Conservation (phyloP, 192 early-diverging fungal species). For the Coemansia sp. region DNA sequence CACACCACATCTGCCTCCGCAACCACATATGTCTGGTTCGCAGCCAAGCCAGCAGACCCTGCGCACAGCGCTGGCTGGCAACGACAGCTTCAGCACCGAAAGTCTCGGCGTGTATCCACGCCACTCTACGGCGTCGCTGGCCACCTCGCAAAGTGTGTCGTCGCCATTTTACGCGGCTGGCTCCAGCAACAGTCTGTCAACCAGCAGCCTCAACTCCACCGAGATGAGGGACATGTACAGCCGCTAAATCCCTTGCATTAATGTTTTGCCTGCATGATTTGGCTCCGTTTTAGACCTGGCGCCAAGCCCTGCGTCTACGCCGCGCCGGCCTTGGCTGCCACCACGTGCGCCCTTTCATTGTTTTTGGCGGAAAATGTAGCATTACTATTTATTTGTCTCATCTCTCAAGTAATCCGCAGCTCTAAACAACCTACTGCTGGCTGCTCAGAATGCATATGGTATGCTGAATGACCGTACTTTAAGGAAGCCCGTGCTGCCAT, state of each 20-base stretch:
- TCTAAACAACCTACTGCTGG: background rate
- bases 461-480: slow-evolving; percentile 13
- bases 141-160: slow-evolving; percentile 21
- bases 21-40: slow-evolving; percentile 12
- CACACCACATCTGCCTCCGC: slow-evolving; percentile 12
- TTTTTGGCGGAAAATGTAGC: background rate
- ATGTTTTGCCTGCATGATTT: background rate
- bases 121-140: background rate
- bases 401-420: background rate
- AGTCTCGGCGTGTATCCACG: slow-evolving; percentile 8
- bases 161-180: slow-evolving; percentile 42
- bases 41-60: slow-evolving; percentile 14
- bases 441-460: background rate
- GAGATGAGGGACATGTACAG: slow-evolving; percentile 52
- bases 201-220: slow-evolving; percentile 41
- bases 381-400: slow-evolving; percentile 1
- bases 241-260: slow-evolving; percentile 18
- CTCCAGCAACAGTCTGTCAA: slow-evolving; percentile 37
- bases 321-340: background rate
- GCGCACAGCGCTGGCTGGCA: slow-evolving; percentile 36
- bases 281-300: background rate
- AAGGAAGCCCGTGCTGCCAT: slow-evolving; percentile 26
- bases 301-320: slow-evolving; percentile 4
- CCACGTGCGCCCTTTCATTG: background rate
- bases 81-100: slow-evolving; percentile 36